Percentiles rank a stretch among this genome's conserved stretches.
These are phyloP conservation scores for Erodium trifolium DNA, from an alignment of 441 rosid species.

Conservation along the genomic window DNA sequence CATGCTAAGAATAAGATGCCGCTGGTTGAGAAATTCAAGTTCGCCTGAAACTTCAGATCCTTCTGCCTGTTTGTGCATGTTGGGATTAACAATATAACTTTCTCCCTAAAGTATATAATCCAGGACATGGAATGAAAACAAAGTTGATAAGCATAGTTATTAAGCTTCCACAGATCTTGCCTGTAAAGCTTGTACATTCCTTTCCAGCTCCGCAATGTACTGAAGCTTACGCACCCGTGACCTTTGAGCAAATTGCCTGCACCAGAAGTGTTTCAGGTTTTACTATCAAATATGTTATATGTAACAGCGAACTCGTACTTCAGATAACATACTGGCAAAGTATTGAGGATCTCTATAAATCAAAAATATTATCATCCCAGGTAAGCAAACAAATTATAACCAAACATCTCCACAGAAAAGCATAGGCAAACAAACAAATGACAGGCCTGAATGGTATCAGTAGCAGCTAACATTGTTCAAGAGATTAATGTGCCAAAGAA, in stretches of 20 bases:
- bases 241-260: constrained; percentile 98
- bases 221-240: constrained; percentile 97
- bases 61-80: too few relatives aligned
- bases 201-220: constrained; percentile 97
- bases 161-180: constrained; percentile 24
- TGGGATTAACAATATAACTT: neutral
- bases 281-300: constrained; percentile 2
- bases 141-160: too few relatives aligned
- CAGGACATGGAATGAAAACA: too few relatives aligned
- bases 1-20: too few relatives aligned
- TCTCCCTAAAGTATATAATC: neutral
- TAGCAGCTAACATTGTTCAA: neutral
- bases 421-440: neutral
- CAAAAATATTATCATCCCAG: too few relatives aligned
- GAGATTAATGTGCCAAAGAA: neutral
- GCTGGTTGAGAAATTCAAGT: too few relatives aligned
- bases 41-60: too few relatives aligned
- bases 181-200: constrained; percentile 94
- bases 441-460: neutral
- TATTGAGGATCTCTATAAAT: too few relatives aligned
- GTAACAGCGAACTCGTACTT: too few relatives aligned
- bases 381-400: too few relatives aligned
- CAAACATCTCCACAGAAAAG: neutral
- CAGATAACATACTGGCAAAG: too few relatives aligned
- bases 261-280: constrained; percentile 18